Evolutionary conservation across 768 basidiomycete species (phyloP), one percentile per base, ranked within the genome.

Genomic region (Podaxis carcinomalis): DNA sequence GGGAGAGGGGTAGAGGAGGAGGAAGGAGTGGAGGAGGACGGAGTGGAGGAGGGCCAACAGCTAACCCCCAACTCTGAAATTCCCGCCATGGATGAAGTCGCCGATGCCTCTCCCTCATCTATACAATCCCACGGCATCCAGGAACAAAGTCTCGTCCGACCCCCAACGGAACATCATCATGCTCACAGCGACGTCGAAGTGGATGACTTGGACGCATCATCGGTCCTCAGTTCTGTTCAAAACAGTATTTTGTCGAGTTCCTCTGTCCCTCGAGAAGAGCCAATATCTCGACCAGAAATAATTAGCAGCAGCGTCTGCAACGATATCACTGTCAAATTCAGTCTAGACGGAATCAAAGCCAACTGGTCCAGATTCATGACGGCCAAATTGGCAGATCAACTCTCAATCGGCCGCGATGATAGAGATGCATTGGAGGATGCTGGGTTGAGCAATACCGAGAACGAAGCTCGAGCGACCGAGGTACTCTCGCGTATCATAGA

Each of bases 401-500:
- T 36, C 19, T 39, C 51, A 44, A 50, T 32, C 54, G 63, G 19
- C 57, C 32, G n/a, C 51, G 16, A 21, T 40, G 21, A 50, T 51
- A 32, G 10, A 60, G 23, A n/a, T 52, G n/a, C 40, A 7, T 60
- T n/a, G 46, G 46, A 35, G 9, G 80, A 77, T 50, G 80, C 80
- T 21, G 72, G 80, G 1, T 65, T 82, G 1, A 66, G 70, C 3
- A 78, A 80, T 56, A 72, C 70, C 9, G 77, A 78, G 7, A 78
- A 83, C 35, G 83, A 88, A 53, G 77, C 81, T 13, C 78, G 74
- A 13, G 81, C 78, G 11, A 90, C 84, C 0, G 83, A 83, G 52
- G 87, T 87, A 0, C 83, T 99, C 1, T 82, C 91, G 10, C 84
- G 95, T 14, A 86, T 93, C 36, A 95, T 99, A 27, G 81, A 85